Evolutionary conservation across 108 stramenopile genomes (phyloP).

Genomic region (Skeletonema costatum): DNA sequence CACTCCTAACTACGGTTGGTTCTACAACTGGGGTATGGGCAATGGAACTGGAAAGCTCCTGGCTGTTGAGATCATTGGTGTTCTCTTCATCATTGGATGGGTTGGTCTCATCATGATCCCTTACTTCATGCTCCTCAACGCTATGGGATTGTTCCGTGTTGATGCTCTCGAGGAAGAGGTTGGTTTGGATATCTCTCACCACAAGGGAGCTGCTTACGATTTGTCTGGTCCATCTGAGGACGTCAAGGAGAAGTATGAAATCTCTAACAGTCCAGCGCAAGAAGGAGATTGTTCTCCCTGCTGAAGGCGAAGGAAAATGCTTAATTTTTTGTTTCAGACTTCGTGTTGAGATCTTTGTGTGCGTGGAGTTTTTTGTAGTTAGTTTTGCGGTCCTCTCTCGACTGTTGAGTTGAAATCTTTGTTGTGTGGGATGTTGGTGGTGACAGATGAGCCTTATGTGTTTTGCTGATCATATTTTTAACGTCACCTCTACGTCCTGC

Average conservation of each 20-base stretch:
- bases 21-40: constrained; percentile 45
- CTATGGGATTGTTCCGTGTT: constrained; percentile 69
- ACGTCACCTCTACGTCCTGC: too few relatives aligned
- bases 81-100: constrained; percentile 84
- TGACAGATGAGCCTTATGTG: too few relatives aligned
- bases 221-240: constrained; percentile 39
- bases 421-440: too few relatives aligned
- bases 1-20: constrained; percentile 59
- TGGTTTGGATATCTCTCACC: constrained; percentile 81
- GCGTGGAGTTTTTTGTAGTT: too few relatives aligned
- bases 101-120: constrained; percentile 73
- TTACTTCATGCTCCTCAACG: constrained; percentile 72
- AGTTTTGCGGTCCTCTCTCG: too few relatives aligned
- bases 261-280: constrained; percentile 29
- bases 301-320: neutral
- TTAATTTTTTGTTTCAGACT: neutral
- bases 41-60: constrained; percentile 60
- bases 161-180: constrained; percentile 80
- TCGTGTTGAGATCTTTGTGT: too few relatives aligned
- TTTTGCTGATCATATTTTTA: too few relatives aligned
- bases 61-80: constrained; percentile 67
- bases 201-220: constrained; percentile 68
- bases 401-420: too few relatives aligned
- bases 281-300: constrained; percentile 4
- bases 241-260: constrained; percentile 3